Evolutionary conservation across 371 early-diverging fungal species (phyloP), one percentile per base, ranked within the genome.

Genomic region (Lichtheimia corymbifera): DNA sequence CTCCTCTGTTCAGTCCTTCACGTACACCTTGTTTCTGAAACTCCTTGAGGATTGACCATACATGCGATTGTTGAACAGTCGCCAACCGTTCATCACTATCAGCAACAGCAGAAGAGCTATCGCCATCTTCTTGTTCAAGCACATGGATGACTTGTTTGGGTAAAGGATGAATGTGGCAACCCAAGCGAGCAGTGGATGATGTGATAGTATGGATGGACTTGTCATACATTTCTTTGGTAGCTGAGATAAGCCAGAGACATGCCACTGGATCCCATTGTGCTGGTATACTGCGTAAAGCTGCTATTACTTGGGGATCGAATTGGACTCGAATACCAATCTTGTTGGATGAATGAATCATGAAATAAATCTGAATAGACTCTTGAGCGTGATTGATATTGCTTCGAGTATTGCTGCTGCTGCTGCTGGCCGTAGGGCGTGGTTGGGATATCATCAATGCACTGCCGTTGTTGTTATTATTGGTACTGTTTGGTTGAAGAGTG

Each of bases 21-120:
- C 43, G 50, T 0, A 91, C 85, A 5, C 79, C 85, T 52, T 83
- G 76, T 27, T 63, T 66, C 62, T 90, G 90, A 62, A 77, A 83
- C 0, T 59, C 52, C 18, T 74, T 66, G 28, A 88, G 63, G 5
- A 49, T 52, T 2, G 50, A 42, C 59, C 66, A 68, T 9, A 79
- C 40, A 3, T 65, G 50, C 1, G 53, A 47, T 49, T 56, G 30
- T 28, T 44, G 56, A 4, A 57, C 14, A 15, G 58, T 18, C 64
- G 59, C 53, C 62, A 72, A 35, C 56, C 65, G 62, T 50, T 49
- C 55, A 43, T 57, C 61, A 0, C 53, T 18, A 22, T 70, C 65
- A 0, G 28, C 30, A 4, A 58, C 64, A 6, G 18, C 45, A 14
- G 56, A 11, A 14, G 56, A 11, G 0, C 43, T 35, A 14, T 59